Base-by-base conservation (phyloP, 352 stramenopile genomes). In the Globisporangium spinosum region DNA sequence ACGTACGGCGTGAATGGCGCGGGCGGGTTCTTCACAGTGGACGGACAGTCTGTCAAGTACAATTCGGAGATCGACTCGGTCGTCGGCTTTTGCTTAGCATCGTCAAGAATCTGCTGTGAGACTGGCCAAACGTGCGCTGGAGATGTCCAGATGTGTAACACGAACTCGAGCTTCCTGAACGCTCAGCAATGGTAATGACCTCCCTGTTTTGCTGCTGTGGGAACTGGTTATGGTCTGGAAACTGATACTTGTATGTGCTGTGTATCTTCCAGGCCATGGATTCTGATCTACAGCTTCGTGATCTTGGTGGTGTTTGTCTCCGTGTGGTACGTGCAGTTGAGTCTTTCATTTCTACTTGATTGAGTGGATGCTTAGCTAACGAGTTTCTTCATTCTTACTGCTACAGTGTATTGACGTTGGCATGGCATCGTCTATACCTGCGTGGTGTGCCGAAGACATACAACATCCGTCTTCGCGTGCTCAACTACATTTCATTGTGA, bases 401-500 rank as follows among this genome's bases (percentile, higher is more conserved):
- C 27, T 38, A 25, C 60, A 90, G 85, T 40, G 88, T 96, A 22
- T 58, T 96, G 25, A 92, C 85, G 2, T 62, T 96, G 64, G 88
- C 88, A 17, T 96, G 88, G 88, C 85, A 92, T 40, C 85, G 88
- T 40, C 71, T 96, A 54, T 94, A 96, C 68, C 66, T 92, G 6
- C 85, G 86, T 32, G 88, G 88, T 47, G 86, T 96, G 17, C 86
- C 88, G 2, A 94, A 96, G 77, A 96, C 88, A 32, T 94, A 94
- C 76, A 94, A 94, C 67, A 94, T 96, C 49, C 86, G 88, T 53
- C 85, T 96, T 65, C 86, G 86, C 68, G 88, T 96, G 62, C 81
- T 96, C 61, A 94, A 96, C 75, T 96, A 93, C 76, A 87, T 94
- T 63, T 93, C 88, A 22, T 91, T 96, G 86, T 94, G 77, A 54